phyloP scores from a whole-genome alignment of 225 moss, liverwort and hornwort species.

The Bryoerythrophyllum caledonicum region DNA sequence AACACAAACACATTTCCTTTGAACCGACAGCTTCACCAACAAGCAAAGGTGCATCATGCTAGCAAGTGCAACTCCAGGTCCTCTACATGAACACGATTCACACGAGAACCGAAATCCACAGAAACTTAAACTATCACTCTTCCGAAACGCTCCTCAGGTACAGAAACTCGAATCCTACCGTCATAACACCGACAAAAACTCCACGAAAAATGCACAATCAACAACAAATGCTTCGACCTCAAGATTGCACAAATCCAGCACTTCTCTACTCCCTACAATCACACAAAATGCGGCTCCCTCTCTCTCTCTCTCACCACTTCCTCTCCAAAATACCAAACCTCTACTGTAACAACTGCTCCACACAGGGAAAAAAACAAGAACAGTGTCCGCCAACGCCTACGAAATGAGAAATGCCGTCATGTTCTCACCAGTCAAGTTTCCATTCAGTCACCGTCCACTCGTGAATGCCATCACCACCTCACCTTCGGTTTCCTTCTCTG shows the following conservation, averaged over 20 bases:
- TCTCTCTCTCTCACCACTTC: slow-evolving; percentile 11
- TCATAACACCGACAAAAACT: background rate
- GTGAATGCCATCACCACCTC: background rate
- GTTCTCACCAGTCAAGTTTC: too few species aligned
- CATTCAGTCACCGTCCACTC: too few species aligned
- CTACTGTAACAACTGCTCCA: too few species aligned
- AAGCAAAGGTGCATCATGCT: background rate
- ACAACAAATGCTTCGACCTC: background rate
- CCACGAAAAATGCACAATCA: background rate
- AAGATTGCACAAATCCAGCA: background rate
- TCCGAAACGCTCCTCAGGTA: background rate
- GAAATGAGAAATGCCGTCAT: too few species aligned
- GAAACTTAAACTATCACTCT: background rate
- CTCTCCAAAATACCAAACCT: slow-evolving; percentile 4
- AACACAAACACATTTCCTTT: background rate
- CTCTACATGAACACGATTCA: background rate
- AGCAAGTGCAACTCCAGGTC: background rate
- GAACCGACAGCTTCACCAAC: background rate
- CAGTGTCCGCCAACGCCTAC: too few species aligned
- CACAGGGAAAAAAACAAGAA: background rate
- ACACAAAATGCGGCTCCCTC: slow-evolving; percentile 24
- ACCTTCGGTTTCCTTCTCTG: background rate
- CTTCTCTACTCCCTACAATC: background rate
- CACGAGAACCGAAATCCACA: background rate
- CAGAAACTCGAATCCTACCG: background rate